Percentiles rank a stretch among this genome's conserved stretches.
Conservation (phyloP, 2,329 filamentous ascomycete genomes). For the Calonectria pseudoturangicola region DNA sequence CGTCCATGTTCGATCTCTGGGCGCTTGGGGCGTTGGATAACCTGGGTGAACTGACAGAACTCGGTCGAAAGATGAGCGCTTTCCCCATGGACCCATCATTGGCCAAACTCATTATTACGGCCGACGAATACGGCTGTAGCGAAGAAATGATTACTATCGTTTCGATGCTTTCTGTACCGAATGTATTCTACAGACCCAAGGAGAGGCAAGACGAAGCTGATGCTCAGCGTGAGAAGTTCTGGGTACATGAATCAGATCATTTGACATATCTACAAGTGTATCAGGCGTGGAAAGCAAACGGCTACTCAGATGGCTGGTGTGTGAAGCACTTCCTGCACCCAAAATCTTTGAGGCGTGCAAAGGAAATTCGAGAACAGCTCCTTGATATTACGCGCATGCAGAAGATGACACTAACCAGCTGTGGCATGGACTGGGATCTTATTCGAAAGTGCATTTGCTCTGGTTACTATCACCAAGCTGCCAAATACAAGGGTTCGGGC, state of each 20-base stretch:
- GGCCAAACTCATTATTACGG: slow-evolving; percentile 94
- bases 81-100: slow-evolving; percentile 99
- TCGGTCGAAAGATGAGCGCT: slow-evolving; percentile 95
- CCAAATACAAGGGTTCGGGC: slow-evolving; percentile 95
- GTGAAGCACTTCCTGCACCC: slow-evolving; percentile 93
- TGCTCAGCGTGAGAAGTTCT: slow-evolving; percentile 96
- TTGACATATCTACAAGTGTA: slow-evolving; percentile 97
- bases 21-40: slow-evolving; percentile 95
- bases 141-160: slow-evolving; percentile 99
- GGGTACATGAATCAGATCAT: slow-evolving; percentile 97
- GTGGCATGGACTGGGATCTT: slow-evolving; percentile 97
- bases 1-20: slow-evolving; percentile 98
- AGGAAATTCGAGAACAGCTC: slow-evolving; percentile 95
- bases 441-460: slow-evolving; percentile 98
- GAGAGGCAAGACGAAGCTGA: slow-evolving; percentile 98
- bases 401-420: slow-evolving; percentile 90
- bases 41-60: slow-evolving; percentile 89
- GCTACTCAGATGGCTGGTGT: slow-evolving; percentile 93
- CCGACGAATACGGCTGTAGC: slow-evolving; percentile 91
- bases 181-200: slow-evolving; percentile 96
- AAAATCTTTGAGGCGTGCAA: slow-evolving; percentile 93
- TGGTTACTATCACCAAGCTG: slow-evolving; percentile 98
- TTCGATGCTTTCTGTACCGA: slow-evolving; percentile 97
- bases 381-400: slow-evolving; percentile 95
- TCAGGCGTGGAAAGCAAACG: slow-evolving; percentile 94